Evolutionary conservation across 768 basidiomycete species (phyloP).

Genomic region (Phylloporus sp.): DNA sequence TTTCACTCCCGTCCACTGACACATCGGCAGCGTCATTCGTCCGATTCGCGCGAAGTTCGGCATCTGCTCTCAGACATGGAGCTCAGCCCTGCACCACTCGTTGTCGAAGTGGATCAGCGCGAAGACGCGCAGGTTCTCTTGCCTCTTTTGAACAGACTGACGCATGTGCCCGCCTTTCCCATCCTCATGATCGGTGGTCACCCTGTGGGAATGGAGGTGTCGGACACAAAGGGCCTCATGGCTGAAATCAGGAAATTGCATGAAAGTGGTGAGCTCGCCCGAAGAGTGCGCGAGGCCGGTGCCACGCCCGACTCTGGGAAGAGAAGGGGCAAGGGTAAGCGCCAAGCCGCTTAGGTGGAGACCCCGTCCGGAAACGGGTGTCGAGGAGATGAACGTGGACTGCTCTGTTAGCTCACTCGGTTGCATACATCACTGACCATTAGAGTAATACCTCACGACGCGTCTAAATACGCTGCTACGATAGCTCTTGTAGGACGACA

Average conservation of each 20-base stretch:
- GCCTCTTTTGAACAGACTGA: constrained; percentile 62
- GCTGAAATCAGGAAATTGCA: constrained; percentile 49
- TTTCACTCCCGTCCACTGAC: background rate
- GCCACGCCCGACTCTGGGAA: constrained; percentile 51
- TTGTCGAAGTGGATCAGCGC: constrained; percentile 71
- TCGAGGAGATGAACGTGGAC: background rate
- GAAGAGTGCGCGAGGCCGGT: constrained; percentile 51
- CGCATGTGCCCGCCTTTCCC: constrained; percentile 51
- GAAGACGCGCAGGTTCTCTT: constrained; percentile 63
- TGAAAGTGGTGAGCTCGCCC: constrained; percentile 48
- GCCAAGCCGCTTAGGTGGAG: background rate
- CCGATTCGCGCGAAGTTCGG: constrained; percentile 65
- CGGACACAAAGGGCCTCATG: constrained; percentile 26
- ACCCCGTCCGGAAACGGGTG: constrained; percentile 6
- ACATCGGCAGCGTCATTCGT: constrained; percentile 51
- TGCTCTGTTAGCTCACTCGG: too few relatives aligned
- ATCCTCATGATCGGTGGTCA: constrained; percentile 67
- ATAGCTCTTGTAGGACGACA: background rate
- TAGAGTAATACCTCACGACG: constrained; percentile 5
- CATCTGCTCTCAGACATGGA: constrained; percentile 50
- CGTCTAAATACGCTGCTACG: constrained; percentile 8
- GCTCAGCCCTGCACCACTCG: constrained; percentile 57
- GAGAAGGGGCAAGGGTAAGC: constrained; percentile 44
- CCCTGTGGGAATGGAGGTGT: constrained; percentile 39
- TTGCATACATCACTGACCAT: background rate